Evolutionary conservation across 495 filamentous ascomycete genomes (phyloP).

Genomic region (Friedmanniomyces endolithicus): DNA sequence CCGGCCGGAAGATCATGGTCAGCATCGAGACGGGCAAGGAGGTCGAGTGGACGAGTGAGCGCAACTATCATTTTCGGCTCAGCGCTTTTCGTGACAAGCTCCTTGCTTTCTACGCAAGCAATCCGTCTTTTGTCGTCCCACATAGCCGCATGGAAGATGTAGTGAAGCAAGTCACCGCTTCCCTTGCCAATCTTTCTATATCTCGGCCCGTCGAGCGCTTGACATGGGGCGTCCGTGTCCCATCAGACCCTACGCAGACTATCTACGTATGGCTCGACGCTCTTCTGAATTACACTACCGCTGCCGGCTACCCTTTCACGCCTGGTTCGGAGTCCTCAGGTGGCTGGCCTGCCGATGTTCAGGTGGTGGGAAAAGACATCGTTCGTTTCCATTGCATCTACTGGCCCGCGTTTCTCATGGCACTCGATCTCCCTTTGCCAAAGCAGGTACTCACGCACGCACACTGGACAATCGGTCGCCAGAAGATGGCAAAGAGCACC

Average conservation of each 20-base stretch:
- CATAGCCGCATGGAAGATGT: constrained; percentile 53
- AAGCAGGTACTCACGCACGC: constrained; percentile 74
- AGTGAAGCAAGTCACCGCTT: constrained; percentile 50
- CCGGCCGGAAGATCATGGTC: constrained; percentile 68
- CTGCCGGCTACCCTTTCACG: constrained; percentile 68
- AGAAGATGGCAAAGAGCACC: constrained; percentile 91
- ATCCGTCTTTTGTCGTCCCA: constrained; percentile 61
- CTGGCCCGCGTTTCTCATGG: constrained; percentile 94
- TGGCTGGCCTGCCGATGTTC: constrained; percentile 84
- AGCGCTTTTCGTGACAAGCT: constrained; percentile 64
- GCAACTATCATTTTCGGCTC: constrained; percentile 88
- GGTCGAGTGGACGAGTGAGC: constrained; percentile 91
- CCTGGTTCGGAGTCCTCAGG: constrained; percentile 47
- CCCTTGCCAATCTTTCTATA: constrained; percentile 75
- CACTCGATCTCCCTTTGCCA: constrained; percentile 71
- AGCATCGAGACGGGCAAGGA: constrained; percentile 79
- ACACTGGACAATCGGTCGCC: constrained; percentile 81
- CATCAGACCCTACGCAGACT: constrained; percentile 70
- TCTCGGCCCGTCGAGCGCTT: constrained; percentile 70
- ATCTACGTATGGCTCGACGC: constrained; percentile 99
- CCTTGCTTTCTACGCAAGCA: constrained; percentile 62
- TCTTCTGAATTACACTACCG: constrained; percentile 83
- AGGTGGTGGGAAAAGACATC: constrained; percentile 94
- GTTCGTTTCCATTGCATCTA: constrained; percentile 92
- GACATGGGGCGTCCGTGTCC: constrained; percentile 82